These are phyloP conservation scores for Calcarisporium arbuscula DNA, from an alignment of 2,329 filamentous ascomycete species.

Conservation along the genomic window DNA sequence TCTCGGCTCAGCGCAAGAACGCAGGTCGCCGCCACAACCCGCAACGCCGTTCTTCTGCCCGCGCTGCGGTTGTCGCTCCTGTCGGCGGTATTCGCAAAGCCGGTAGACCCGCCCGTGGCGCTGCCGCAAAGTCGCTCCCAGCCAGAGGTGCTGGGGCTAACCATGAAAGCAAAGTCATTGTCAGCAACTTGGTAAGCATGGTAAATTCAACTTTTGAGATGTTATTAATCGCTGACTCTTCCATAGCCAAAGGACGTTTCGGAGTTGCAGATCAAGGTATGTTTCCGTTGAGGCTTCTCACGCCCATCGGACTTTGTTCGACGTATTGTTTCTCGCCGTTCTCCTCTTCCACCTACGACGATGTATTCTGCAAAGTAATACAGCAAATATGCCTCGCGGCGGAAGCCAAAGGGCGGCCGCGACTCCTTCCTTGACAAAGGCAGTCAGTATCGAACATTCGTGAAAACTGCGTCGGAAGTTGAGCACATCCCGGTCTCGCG, in stretches of 20 bases:
- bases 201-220: no score
- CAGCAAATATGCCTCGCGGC: conserved; percentile 2
- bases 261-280: conserved; percentile 99
- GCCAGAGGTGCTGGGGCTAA: conserved; percentile 54
- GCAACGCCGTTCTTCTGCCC: conserved; percentile 44
- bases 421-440: conserved; percentile 24
- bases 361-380: conserved; percentile 4
- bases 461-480: conserved; percentile 41
- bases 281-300: conserved; percentile 77
- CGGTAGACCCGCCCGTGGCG: conserved; percentile 53
- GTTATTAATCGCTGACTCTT: conserved; percentile 42
- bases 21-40: conserved; percentile 45
- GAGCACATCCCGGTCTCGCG: conserved; percentile 52
- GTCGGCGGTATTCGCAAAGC: conserved; percentile 83
- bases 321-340: conserved; percentile 40
- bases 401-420: conserved; percentile 10
- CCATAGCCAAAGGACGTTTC: conserved; percentile 86
- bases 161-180: conserved; percentile 92
- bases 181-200: conserved; percentile 87
- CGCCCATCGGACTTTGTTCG: conserved; percentile 66
- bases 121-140: conserved; percentile 54
- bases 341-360: conserved; percentile 25
- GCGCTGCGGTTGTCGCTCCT: conserved; percentile 57
- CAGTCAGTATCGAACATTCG: conserved; percentile 24
- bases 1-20: conserved; percentile 65